phyloP scores from a whole-genome alignment of 805 yeast genomes.

The Ogataea glucozyma region DNA sequence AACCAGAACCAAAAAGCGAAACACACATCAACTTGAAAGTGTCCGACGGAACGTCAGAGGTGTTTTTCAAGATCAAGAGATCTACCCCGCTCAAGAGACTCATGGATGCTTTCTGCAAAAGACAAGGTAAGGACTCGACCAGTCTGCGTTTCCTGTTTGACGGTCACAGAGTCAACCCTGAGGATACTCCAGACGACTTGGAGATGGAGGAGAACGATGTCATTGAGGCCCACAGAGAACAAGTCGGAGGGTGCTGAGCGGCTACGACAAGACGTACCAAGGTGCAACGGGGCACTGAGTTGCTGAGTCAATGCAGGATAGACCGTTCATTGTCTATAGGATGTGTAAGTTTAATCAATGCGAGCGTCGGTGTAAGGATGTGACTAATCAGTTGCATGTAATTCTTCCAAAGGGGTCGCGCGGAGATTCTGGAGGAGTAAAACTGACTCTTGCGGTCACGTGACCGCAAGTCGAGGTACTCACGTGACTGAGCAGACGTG shows the following conservation, averaged over 20 bases:
- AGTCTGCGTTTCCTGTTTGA: conserved; percentile 88
- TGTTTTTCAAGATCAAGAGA: conserved; percentile 91
- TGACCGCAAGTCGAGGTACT: too few species aligned
- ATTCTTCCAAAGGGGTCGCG: too few species aligned
- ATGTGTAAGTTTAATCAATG: too few species aligned
- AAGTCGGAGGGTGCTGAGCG: conserved; percentile 59
- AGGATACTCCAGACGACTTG: conserved; percentile 88
- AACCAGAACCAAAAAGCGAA: conserved; percentile 48
- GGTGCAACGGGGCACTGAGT: background rate
- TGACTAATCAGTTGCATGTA: too few species aligned
- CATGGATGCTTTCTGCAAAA: conserved; percentile 97
- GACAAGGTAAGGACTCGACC: conserved; percentile 87
- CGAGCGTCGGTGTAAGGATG: too few species aligned
- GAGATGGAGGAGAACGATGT: conserved; percentile 96
- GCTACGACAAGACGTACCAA: background rate
- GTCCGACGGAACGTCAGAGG: conserved; percentile 90
- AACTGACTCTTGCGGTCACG: too few species aligned
- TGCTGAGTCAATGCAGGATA: background rate
- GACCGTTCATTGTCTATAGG: too few species aligned
- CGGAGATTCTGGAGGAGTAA: too few species aligned
- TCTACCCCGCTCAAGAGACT: conserved; percentile 89
- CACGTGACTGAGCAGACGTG: too few species aligned
- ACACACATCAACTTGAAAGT: conserved; percentile 88
- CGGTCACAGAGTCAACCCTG: conserved; percentile 86
- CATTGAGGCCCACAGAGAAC: conserved; percentile 97